A percentile compares a stretch with the other conserved stretches of the same genome.
Evolutionary conservation across 1,284 basidiomycete genomes (phyloP).

Genomic region (Ganoderma sinense): DNA sequence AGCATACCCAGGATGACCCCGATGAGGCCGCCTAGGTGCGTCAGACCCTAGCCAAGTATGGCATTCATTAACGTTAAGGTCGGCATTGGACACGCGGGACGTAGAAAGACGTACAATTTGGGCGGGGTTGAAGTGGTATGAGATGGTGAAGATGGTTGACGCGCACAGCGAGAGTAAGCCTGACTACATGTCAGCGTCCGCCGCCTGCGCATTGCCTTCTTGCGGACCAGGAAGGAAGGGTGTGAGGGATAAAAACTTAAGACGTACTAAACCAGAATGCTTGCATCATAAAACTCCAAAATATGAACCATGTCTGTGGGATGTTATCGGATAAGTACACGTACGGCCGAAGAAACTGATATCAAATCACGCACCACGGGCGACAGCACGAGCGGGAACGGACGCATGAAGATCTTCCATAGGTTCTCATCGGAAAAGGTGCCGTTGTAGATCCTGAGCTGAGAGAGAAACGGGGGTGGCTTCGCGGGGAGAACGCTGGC

Average conservation of each 20-base stretch:
- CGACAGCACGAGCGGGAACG: constrained; percentile 50
- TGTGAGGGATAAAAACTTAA: no score
- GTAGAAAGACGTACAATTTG: constrained; percentile 35
- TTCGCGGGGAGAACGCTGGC: constrained; percentile 1
- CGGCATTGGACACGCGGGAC: no score
- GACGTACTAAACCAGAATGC: constrained; percentile 51
- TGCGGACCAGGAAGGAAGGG: no score
- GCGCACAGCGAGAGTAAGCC: constrained; percentile 50
- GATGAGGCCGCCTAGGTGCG: constrained; percentile 51
- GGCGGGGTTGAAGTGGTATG: constrained; percentile 47
- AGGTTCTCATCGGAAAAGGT: constrained; percentile 44
- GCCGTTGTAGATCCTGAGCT: constrained; percentile 47
- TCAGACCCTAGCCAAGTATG: constrained; percentile 44
- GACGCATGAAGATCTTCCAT: constrained; percentile 45
- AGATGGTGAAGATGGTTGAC: constrained; percentile 51
- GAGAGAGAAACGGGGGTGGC: constrained; percentile 41
- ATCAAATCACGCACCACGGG: constrained; percentile 43
- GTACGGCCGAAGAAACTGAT: not conserved
- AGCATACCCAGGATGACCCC: constrained; percentile 49
- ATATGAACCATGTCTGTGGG: constrained; percentile 47
- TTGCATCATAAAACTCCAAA: constrained; percentile 47
- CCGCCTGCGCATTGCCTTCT: not conserved
- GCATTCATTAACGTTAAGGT: no score
- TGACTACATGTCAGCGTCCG: constrained; percentile 27
- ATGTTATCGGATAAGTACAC: not conserved